phyloP scores from a whole-genome alignment of 306 rosid species.

The Abrus pulchellus region DNA sequence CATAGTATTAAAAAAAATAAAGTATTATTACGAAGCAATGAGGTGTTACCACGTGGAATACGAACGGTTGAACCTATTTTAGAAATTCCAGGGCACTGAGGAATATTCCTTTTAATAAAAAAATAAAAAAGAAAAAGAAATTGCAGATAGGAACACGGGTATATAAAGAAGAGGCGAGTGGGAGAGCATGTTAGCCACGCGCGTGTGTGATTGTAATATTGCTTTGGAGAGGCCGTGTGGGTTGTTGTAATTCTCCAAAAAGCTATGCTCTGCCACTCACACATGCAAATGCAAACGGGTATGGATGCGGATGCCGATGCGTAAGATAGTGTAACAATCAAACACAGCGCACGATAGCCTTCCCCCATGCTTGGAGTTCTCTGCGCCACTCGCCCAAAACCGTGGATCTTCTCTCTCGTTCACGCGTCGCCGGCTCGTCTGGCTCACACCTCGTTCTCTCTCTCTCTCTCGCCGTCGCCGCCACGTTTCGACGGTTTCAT shows the following conservation, averaged over 20 bases:
- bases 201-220: too few relatives aligned
- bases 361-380: conserved; percentile 52
- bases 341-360: conserved; percentile 42
- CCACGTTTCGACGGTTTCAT: conserved; percentile 29
- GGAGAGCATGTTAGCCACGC: too few relatives aligned
- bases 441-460: conserved; percentile 29
- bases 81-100: not conserved
- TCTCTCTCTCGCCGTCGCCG: not conserved
- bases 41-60: not conserved
- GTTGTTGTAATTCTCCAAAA: not conserved
- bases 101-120: conserved; percentile 5
- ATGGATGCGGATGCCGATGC: conserved; percentile 29
- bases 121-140: not conserved
- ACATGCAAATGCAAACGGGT: conserved; percentile 1
- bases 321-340: conserved; percentile 34
- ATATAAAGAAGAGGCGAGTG: too few relatives aligned
- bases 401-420: conserved; percentile 49
- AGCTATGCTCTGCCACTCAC: conserved; percentile 22
- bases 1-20: too few relatives aligned
- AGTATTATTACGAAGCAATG: not conserved
- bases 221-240: too few relatives aligned
- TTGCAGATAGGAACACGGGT: not conserved
- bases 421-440: conserved; percentile 65
- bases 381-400: conserved; percentile 51
- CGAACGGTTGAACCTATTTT: not conserved